Evolutionary conservation across 768 basidiomycete species (phyloP), one percentile per base, ranked within the genome.

Genomic region (Leccinum subgranulosum): DNA sequence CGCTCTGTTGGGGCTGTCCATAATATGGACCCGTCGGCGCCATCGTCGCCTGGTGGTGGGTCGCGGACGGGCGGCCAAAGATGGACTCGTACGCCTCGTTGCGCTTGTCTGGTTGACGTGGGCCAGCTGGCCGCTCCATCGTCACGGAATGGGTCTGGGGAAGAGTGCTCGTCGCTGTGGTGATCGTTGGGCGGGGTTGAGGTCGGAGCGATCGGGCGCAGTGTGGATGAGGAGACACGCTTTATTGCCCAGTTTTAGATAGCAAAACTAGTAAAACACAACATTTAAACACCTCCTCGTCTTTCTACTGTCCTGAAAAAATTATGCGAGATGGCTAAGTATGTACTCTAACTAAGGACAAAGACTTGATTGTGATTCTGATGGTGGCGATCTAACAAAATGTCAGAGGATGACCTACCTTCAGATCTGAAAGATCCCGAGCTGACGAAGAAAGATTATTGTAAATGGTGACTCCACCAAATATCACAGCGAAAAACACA

Each of bases 71-170:
- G 25, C 91, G 82, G 25, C 90, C 90, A 73, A 94, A 94, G 75
- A 94, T 92, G 67, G 86, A 84, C 73, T 92, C 88, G 76, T 92
- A 94, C 48, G 91, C 91, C 55, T 85, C 83, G 73, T 83, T 77
- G 53, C 91, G 87, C 69, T 91, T 90, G 75, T 90, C 88, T 47
- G 79, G 78, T 25, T 75, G 73, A 53, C 79, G 72, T 74, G 87
- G 87, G 51, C 88, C 88, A 64, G 83, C 69, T 58, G 80, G 81
- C 62, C 77, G 75, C 64, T 82, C 80, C 80, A 81, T 81, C 56
- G 59, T 58, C 27, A n/a, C 45, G 39, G 29, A 45, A 41, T n/a
- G 49, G 28, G 21, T 31, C 25, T 46, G 15, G 36, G 34, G 55
- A 7, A 54, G 60, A 43, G 11, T 43, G 41, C n/a, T 63, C 51